Conservation (phyloP, 73 alveolate species). For the Uronychia setigera region DNA sequence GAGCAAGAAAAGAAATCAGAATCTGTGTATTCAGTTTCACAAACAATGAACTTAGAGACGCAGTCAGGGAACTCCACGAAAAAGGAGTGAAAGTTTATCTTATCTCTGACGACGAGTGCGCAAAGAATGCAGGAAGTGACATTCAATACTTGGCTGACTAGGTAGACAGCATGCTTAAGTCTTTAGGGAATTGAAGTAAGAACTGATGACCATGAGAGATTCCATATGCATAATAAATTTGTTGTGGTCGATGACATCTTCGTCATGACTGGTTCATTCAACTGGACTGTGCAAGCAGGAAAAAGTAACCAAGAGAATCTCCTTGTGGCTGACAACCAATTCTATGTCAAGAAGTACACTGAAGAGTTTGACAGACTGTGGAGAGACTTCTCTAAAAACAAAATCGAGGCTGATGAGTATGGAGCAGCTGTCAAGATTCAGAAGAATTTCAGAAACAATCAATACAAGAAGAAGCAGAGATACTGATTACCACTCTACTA, state of each 20-base stretch:
- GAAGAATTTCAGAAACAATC: neutral
- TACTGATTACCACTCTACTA: neutral
- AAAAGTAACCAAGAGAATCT: conserved; percentile 83
- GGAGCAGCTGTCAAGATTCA: conserved; percentile 2
- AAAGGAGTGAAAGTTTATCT: conserved; percentile 86
- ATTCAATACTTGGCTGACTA: conserved; percentile 71
- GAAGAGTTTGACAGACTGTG: conserved; percentile 76
- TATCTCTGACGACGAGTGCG: conserved; percentile 96
- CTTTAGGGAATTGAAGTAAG: conserved; percentile 81
- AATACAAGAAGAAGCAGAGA: neutral
- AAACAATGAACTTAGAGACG: conserved; percentile 85
- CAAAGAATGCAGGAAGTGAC: conserved; percentile 84
- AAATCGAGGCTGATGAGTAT: conserved; percentile 18
- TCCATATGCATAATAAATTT: conserved; percentile 98
- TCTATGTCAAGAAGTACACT: conserved; percentile 67
- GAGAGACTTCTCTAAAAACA: conserved; percentile 63
- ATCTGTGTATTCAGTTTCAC: conserved; percentile 97
- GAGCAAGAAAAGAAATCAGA: conserved; percentile 74
- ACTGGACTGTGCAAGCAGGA: conserved; percentile 87
- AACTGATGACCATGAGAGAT: conserved; percentile 87
- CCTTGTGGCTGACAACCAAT: conserved; percentile 67
- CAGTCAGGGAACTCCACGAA: conserved; percentile 78
- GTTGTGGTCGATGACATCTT: conserved; percentile 92
- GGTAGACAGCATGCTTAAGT: neutral
- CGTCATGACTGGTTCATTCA: conserved; percentile 96